These are phyloP conservation scores for Clitoria ternatea DNA, from an alignment of 306 rosid species.

Conservation along the genomic window DNA sequence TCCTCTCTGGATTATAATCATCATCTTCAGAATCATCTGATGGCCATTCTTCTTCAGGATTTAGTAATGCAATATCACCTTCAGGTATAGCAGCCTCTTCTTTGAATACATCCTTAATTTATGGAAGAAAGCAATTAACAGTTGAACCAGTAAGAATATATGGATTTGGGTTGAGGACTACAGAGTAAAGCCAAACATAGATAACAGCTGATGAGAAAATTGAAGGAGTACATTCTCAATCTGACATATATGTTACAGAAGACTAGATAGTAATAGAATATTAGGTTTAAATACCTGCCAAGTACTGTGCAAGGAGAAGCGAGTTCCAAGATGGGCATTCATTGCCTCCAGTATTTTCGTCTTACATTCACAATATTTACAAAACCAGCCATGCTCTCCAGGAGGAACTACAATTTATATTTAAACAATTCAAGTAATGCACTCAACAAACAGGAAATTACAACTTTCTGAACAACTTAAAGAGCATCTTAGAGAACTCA, in stretches of 20 bases:
- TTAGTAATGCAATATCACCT: conserved; percentile 42
- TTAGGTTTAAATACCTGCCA: conserved; percentile 64
- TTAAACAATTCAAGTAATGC: conserved; percentile 21
- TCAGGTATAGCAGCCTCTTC: conserved; percentile 81
- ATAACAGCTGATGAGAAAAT: not conserved
- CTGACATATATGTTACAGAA: not conserved
- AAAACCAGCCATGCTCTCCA: conserved; percentile 84
- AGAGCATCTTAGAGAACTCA: conserved; percentile 35
- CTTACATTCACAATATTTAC: conserved; percentile 81
- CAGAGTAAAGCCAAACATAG: not conserved
- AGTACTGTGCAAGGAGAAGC: conserved; percentile 55
- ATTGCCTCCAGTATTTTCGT: conserved; percentile 69
- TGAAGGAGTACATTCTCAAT: not conserved
- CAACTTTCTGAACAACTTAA: conserved; percentile 13
- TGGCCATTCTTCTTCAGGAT: conserved; percentile 83
- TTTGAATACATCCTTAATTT: conserved; percentile 72
- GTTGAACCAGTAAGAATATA: not conserved
- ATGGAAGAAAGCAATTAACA: conserved; percentile 1
- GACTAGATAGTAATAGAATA: not conserved
- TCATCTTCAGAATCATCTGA: conserved; percentile 92
- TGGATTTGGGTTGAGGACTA: not conserved
- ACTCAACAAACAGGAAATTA: conserved; percentile 5
- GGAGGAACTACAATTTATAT: conserved; percentile 54
- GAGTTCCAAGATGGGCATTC: conserved; percentile 89
- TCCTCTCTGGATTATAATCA: conserved; percentile 80